Percentiles rank a stretch among this genome's conserved stretches.
phyloP scores from a whole-genome alignment of 2,329 filamentous ascomycete species.

The Botrytis hyacinthi region DNA sequence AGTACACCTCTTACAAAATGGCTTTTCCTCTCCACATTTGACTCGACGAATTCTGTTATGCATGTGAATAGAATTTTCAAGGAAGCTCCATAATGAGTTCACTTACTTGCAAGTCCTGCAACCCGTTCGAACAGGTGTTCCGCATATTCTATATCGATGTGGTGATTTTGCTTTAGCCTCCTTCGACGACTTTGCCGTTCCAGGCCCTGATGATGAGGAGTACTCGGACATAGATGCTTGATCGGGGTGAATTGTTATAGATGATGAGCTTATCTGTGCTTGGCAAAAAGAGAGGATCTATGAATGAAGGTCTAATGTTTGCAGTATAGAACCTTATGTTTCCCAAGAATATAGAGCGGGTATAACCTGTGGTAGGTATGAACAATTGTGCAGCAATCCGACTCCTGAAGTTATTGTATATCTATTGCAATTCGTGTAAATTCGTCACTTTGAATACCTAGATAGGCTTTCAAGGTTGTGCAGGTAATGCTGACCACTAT shows the following conservation, averaged over 20 bases:
- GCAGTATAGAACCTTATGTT: not conserved
- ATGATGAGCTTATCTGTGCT: not conserved
- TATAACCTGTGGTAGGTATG: not conserved
- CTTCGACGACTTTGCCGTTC: not conserved
- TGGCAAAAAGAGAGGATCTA: not conserved
- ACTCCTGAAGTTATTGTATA: not conserved
- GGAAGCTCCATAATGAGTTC: not conserved
- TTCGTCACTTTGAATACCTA: not conserved
- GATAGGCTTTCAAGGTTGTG: not conserved
- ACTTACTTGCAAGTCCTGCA: conserved; percentile 38
- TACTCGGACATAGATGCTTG: not conserved
- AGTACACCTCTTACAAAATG: conserved; percentile 36
- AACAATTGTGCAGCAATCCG: not conserved
- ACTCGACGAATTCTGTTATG: conserved; percentile 33
- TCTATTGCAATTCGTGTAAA: not conserved
- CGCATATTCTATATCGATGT: conserved; percentile 35
- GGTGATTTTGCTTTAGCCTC: conserved; percentile 27
- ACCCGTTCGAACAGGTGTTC: conserved; percentile 35
- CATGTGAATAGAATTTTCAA: conserved; percentile 1
- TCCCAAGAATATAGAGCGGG: not conserved
- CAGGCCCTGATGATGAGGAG: not conserved
- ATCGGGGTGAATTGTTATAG: not conserved
- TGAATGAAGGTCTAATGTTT: not conserved
- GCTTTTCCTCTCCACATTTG: conserved; percentile 37
- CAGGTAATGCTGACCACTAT: conserved; percentile 12